These are phyloP conservation scores for Hymenoscyphus fructigenus DNA, from an alignment of 2,329 filamentous ascomycete genomes.

Conservation along the genomic window DNA sequence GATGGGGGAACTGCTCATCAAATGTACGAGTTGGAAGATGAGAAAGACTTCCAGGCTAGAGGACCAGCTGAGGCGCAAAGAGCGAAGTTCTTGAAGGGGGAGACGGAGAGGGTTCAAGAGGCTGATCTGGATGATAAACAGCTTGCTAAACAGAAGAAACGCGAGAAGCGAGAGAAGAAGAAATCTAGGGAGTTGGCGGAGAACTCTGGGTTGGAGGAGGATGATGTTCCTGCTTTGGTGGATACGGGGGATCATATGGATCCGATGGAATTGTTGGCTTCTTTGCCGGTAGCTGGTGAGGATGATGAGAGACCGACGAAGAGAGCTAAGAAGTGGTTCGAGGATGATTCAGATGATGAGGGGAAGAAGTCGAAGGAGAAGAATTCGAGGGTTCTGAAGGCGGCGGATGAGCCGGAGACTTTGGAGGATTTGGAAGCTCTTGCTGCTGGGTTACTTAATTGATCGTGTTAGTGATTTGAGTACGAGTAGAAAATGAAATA, in stretches of 20 bases:
- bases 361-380: conserved; percentile 46
- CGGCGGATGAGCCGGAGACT: conserved; percentile 70
- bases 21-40: conserved; percentile 84
- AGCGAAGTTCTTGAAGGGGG: conserved; percentile 73
- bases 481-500: conserved; percentile 2
- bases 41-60: conserved; percentile 73
- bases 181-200: conserved; percentile 65
- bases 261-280: conserved; percentile 57
- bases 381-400: conserved; percentile 57
- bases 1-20: conserved; percentile 85
- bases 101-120: conserved; percentile 67
- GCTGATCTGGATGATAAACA: conserved; percentile 84
- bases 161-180: conserved; percentile 71
- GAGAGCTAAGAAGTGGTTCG: conserved; percentile 77
- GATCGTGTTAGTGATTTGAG: neutral
- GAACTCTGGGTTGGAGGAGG: conserved; percentile 39
- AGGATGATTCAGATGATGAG: conserved; percentile 59
- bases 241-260: conserved; percentile 48
- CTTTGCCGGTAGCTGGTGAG: conserved; percentile 51
- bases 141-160: conserved; percentile 72
- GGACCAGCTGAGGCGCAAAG: conserved; percentile 77
- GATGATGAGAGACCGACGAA: conserved; percentile 49
- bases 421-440: conserved; percentile 76
- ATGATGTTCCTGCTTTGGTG: conserved; percentile 30
- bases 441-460: conserved; percentile 68